These are phyloP conservation scores for Nannizziopsis arthrosporioides DNA, from an alignment of 2,329 filamentous ascomycete species.

Conservation along the genomic window DNA sequence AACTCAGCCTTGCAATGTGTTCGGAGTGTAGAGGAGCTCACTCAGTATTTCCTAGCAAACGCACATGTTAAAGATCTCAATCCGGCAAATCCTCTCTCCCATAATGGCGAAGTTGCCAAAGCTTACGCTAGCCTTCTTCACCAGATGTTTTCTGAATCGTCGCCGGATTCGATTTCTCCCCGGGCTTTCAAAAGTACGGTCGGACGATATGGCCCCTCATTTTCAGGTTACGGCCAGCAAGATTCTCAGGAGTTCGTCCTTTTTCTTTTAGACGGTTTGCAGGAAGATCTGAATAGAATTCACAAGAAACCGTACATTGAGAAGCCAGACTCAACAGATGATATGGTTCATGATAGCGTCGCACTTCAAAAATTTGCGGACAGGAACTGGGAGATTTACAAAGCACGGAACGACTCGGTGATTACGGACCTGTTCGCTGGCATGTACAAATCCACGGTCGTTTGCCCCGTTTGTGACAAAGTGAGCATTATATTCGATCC, in stretches of 20 bases:
- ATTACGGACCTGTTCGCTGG: constrained; percentile 93
- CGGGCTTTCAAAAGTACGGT: constrained; percentile 72
- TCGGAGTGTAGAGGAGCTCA: constrained; percentile 83
- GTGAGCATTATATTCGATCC: constrained; percentile 98
- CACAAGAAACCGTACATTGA: constrained; percentile 95
- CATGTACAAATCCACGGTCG: constrained; percentile 95
- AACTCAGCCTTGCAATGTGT: constrained; percentile 94
- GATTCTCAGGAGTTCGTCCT: constrained; percentile 96
- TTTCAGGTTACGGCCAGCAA: constrained; percentile 91
- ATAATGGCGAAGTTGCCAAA: constrained; percentile 75
- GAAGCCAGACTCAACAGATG: constrained; percentile 94
- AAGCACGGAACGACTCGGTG: constrained; percentile 83
- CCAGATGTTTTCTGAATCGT: constrained; percentile 62
- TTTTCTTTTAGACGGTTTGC: constrained; percentile 84
- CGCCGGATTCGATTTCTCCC: constrained; percentile 59
- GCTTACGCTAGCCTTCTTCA: constrained; percentile 66
- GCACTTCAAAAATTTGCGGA: constrained; percentile 77
- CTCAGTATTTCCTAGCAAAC: constrained; percentile 72
- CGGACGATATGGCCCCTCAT: constrained; percentile 68
- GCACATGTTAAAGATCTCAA: constrained; percentile 75
- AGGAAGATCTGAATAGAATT: constrained; percentile 89
- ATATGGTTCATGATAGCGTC: constrained; percentile 72
- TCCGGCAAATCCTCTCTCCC: constrained; percentile 68
- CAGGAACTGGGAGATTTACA: constrained; percentile 83
- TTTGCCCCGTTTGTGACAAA: constrained; percentile 82